Evolutionary conservation across 495 filamentous ascomycete genomes (phyloP), one percentile per base, ranked within the genome.

Genomic region (Xylaria sp.): DNA sequence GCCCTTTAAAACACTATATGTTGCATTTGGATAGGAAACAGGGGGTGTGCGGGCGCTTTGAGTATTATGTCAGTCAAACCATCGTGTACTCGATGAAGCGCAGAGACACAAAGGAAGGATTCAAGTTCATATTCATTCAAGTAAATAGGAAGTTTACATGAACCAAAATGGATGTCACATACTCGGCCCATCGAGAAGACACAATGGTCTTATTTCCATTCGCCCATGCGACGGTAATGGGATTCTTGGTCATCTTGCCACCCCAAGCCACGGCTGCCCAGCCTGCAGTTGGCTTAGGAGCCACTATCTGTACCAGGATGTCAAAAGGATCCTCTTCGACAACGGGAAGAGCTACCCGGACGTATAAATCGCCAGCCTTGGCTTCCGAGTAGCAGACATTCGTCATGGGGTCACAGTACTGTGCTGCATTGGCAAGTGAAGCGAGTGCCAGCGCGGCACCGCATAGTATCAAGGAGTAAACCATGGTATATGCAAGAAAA

Each of bases 211-310:
- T 73, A 19, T 84, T 75, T 0, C 82, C 82, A 70, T 87, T 83
- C 19, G 80, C 75, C 82, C 84, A 88, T 0, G 68, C 82, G 0
- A 88, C 74, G 0, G 82, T 81, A 48, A 88, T 77, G 14, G 85
- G 85, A 71, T 87, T 86, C 46, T 78, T 78, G 15, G 78, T 72
- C 85, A 88, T 88, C 65, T 78, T 82, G 11, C 85, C 85, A 26
- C 82, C 85, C 84, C 83, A 86, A 2, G 81, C 82, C 19, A 88
- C 48, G 7, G 79, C 84, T 0, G 79, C 81, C 85, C 85, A 88
- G 26, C 81, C 84, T 3, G 79, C 78, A 15, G 72, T 48, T 31
- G 77, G 71, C 7, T 79, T 75, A 0, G 81, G 82, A 15, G 84
- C 84, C 24, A 83, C 78, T 21, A 88, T 75, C 71, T 84, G 82